Percentiles rank a stretch among this genome's conserved stretches.
Evolutionary conservation across 148 eudicot species (phyloP).

Genomic region (Rhododendron vialii): DNA sequence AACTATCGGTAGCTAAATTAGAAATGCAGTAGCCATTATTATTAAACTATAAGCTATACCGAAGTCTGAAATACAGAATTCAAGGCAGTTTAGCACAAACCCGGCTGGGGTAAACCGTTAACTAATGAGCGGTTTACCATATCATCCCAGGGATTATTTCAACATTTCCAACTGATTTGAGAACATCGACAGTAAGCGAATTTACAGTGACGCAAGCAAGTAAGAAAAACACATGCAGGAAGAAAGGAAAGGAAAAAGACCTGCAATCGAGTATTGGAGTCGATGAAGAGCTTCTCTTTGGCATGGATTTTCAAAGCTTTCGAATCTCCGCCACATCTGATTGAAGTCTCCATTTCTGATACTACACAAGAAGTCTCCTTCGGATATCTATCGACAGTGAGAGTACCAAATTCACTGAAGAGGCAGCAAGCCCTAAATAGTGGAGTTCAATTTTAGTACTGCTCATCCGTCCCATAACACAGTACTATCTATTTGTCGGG

Average conservation of each 20-base stretch:
- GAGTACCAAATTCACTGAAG: neutral
- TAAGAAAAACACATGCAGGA: neutral
- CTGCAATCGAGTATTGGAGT: constrained; percentile 49
- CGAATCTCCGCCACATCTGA: constrained; percentile 58
- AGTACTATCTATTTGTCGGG: no score
- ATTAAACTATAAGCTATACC: neutral
- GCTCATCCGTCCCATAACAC: no score
- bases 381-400: neutral
- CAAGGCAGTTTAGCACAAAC: neutral
- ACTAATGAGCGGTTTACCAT: neutral
- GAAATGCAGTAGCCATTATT: neutral
- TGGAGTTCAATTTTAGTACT: neutral
- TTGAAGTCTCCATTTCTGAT: constrained; percentile 74
- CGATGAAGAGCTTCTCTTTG: constrained; percentile 61
- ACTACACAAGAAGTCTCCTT: neutral
- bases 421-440: neutral
- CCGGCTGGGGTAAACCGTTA: neutral
- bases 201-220: neutral
- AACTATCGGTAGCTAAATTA: neutral
- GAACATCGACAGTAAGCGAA: neutral
- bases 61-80: neutral
- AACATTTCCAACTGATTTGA: neutral
- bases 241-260: constrained; percentile 15
- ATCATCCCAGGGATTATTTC: neutral
- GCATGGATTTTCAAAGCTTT: constrained; percentile 71